Evolutionary conservation across 1,139 yeast species (phyloP), one percentile per base, ranked within the genome.

Genomic region (Blastobotrys aristatus): DNA sequence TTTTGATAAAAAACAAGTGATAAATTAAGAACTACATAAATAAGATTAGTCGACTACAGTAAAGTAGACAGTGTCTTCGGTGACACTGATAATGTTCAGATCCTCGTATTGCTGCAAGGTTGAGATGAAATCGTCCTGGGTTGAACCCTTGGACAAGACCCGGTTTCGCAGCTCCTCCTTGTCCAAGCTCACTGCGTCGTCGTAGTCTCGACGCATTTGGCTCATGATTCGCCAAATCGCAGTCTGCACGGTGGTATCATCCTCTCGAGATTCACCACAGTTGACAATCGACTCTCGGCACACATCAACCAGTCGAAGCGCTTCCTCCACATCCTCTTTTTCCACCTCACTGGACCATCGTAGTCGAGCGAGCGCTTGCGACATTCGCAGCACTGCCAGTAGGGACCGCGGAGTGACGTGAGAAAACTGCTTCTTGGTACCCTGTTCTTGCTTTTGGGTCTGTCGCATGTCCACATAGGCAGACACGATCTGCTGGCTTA

Each of bases 321-420:
- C 96, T 69, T 94, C 99, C 62, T 94, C 97, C 33, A 94, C 97
- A 67, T 94, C 98, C 52, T 78, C 86, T 45, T 74, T 69, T 24
- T 74, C 75, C 7, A 94, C 98, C 14, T 65, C 69, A 53, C 83
- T 75, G 50, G 83, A 82, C 64, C 92, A 87, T 60, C 97, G 77
- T 53, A 94, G 74, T 60, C 97, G 79, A 0, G 98, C 97, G 53
- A 86, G 75, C 0, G 97, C 98, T 68, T 92, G 97, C 1, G 98
- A 79, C 76, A 94, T 75, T 70, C 99, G 83, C 59, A 94, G 72
- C 47, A 94, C 83, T 57, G 95, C 98, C 53, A 94, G 74, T 54
- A 94, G 74, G 1, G 97, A 89, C 73, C 99, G 83, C 49, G 97
- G 97, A 0, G 98, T 89, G 22, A 95, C 84, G 67, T 90, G 97